Evolutionary conservation across 129 eudicot species (phyloP).

Genomic region (Solidago caesia): DNA sequence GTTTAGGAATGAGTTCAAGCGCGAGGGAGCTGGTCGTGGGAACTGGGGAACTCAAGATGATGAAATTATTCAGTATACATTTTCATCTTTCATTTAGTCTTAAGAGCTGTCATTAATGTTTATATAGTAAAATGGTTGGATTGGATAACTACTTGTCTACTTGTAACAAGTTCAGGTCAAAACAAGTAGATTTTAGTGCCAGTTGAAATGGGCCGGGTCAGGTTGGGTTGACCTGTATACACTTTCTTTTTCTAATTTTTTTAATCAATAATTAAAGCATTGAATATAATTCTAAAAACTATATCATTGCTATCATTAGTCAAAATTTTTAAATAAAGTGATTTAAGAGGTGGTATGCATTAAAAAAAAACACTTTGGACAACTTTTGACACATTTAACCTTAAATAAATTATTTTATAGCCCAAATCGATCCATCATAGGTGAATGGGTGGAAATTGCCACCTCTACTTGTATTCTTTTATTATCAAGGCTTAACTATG

Average conservation of each 20-base stretch:
- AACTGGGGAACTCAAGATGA: conserved; percentile 89
- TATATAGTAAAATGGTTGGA: not conserved
- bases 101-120: not conserved
- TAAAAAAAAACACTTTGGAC: not conserved
- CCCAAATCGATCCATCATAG: not conserved
- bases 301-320: not conserved
- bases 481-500: conserved; percentile 3
- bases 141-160: conserved; percentile 1
- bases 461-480: not conserved
- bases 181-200: not conserved
- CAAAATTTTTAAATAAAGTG: not conserved
- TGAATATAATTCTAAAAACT: not conserved
- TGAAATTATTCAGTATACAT: conserved; percentile 50
- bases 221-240: not conserved
- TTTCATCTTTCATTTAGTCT: not conserved
- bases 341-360: not conserved
- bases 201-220: not conserved
- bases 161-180: not conserved
- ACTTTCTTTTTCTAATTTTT: not conserved
- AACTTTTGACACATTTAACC: not conserved
- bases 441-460: not conserved
- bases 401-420: not conserved
- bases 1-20: conserved; percentile 63
- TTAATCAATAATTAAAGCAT: not conserved
- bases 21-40: conserved; percentile 91